Conservation (phyloP, 257 asterid genomes). For the Solanum sejunctum region DNA sequence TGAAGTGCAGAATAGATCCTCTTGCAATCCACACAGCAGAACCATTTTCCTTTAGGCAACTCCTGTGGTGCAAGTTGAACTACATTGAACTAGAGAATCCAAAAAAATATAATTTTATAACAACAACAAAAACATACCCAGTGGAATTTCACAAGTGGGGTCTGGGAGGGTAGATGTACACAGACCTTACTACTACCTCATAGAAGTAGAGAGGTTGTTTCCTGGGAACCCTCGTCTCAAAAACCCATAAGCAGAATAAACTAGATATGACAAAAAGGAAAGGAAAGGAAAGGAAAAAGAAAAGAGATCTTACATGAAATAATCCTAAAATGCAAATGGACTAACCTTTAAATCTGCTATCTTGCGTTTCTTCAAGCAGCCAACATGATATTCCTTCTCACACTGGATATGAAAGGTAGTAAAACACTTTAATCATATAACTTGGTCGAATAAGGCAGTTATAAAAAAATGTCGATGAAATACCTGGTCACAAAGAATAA, state of each 20-base stretch:
- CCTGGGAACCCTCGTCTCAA: too few species aligned
- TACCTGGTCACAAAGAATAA: constrained; percentile 95
- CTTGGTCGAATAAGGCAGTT: background rate
- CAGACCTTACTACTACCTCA: too few species aligned
- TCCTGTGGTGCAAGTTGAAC: constrained; percentile 35
- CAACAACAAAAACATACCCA: too few species aligned
- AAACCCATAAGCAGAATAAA: too few species aligned
- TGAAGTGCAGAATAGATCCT: constrained; percentile 62
- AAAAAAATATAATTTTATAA: background rate
- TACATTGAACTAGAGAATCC: background rate
- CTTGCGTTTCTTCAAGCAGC: constrained; percentile 88
- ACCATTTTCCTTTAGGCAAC: constrained; percentile 95
- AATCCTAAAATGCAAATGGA: background rate
- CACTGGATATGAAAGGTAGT: constrained; percentile 36
- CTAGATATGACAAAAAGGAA: too few species aligned
- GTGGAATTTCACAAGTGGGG: too few species aligned
- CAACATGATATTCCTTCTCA: constrained; percentile 96
- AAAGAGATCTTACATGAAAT: background rate
- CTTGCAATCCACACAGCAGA: constrained; percentile 75
- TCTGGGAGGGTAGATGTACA: too few species aligned
- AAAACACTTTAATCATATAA: background rate
- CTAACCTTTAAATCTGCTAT: constrained; percentile 87
- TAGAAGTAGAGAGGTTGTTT: too few species aligned
- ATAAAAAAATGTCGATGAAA: constrained; percentile 10
- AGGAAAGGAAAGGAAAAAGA: background rate